phyloP scores from a whole-genome alignment of 2,329 filamentous ascomycete genomes.

The Botryotinia globosa region DNA sequence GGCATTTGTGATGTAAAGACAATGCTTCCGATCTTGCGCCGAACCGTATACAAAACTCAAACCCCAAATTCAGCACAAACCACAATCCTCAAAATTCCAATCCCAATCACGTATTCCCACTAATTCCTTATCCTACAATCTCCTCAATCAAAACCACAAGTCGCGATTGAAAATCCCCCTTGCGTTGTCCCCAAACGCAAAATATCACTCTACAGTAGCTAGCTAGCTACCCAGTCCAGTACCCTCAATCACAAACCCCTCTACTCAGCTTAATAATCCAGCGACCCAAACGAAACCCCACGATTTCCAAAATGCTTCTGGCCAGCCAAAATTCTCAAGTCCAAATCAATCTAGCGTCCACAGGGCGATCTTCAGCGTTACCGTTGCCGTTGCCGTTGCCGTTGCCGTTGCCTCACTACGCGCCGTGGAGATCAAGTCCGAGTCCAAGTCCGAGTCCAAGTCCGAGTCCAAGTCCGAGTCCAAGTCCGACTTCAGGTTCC shows the following conservation, averaged over 20 bases:
- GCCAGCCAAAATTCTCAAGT: too few relatives aligned
- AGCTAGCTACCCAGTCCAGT: not conserved
- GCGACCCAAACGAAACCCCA: not conserved
- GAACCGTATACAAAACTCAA: not conserved
- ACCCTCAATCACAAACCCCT: not conserved
- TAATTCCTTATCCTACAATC: not conserved
- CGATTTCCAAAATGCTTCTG: not conserved
- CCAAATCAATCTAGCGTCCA: not conserved
- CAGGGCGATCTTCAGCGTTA: not conserved
- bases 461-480: too few relatives aligned
- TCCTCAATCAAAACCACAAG: not conserved
- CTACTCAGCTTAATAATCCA: not conserved
- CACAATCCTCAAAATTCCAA: not conserved
- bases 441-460: too few relatives aligned
- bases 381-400: not conserved
- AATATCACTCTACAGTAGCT: not conserved
- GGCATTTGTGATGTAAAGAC: constrained; percentile 29
- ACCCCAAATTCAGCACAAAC: not conserved
- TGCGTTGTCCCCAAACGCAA: not conserved
- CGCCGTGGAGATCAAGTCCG: too few relatives aligned
- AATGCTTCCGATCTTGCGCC: not conserved
- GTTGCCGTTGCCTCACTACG: not conserved
- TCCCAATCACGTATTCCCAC: not conserved
- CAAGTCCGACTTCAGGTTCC: not conserved
- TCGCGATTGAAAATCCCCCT: not conserved